Evolutionary conservation across 306 rosid species (phyloP).

Genomic region (Vicia faba): DNA sequence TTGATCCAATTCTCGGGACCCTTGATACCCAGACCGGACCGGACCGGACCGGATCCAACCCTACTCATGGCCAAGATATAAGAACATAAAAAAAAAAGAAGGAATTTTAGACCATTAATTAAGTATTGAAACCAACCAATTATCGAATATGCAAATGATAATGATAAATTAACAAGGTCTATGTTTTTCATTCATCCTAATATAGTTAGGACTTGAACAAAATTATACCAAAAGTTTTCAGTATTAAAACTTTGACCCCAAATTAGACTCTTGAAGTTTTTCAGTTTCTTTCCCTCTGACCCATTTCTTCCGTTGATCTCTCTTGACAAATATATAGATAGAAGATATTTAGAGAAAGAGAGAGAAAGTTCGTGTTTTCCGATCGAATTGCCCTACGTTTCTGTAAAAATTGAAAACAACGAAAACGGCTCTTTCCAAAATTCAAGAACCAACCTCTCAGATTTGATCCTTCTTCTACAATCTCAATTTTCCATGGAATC

Average conservation of each 20-base stretch:
- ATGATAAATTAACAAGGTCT: too few relatives aligned
- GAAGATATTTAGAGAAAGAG: slow-evolving; percentile 17
- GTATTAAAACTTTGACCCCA: neutral
- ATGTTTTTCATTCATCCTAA: too few relatives aligned
- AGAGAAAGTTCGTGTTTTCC: slow-evolving; percentile 9
- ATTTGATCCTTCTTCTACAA: slow-evolving; percentile 11
- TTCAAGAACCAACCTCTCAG: slow-evolving; percentile 18
- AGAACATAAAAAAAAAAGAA: too few relatives aligned
- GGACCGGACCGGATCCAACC: too few relatives aligned
- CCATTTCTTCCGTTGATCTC: slow-evolving; percentile 2
- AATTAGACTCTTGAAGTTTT: slow-evolving; percentile 1
- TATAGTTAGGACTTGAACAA: too few relatives aligned
- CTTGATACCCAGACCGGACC: too few relatives aligned
- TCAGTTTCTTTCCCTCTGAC: neutral
- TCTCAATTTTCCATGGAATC: slow-evolving; percentile 26
- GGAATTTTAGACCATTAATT: too few relatives aligned
- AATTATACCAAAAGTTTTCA: neutral
- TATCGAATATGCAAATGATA: too few relatives aligned
- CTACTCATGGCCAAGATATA: too few relatives aligned
- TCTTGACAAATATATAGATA: neutral
- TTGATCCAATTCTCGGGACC: too few relatives aligned
- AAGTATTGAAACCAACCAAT: too few relatives aligned
- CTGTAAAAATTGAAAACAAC: neutral
- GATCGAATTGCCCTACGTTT: slow-evolving; percentile 14
- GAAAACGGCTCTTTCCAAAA: slow-evolving; percentile 9